Percentiles rank a stretch among this genome's conserved stretches.
Conservation (phyloP, 805 yeast species). For the Ogataea neopini region DNA sequence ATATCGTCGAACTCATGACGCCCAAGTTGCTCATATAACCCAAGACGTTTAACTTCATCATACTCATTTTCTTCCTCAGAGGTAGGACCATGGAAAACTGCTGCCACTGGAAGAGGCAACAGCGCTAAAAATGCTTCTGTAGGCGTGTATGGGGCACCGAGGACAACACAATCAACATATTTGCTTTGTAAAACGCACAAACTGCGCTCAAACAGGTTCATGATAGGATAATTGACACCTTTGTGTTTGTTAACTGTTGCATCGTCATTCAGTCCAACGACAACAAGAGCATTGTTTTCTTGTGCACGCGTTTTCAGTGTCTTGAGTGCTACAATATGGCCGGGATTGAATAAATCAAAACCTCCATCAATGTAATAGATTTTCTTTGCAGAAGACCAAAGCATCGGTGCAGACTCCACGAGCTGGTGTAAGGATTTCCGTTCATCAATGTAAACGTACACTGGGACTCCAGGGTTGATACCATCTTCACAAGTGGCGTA, state of each 20-base stretch:
- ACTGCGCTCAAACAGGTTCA: conserved; percentile 84
- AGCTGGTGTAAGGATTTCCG: conserved; percentile 31
- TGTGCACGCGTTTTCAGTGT: conserved; percentile 43
- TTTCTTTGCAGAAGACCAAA: conserved; percentile 15
- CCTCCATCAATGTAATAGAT: conserved; percentile 73
- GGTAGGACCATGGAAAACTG: conserved; percentile 63
- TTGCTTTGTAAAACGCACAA: conserved; percentile 86
- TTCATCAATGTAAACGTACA: conserved; percentile 42
- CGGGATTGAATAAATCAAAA: conserved; percentile 91
- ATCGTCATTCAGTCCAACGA: conserved; percentile 72
- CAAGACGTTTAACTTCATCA: conserved; percentile 29
- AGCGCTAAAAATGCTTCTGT: conserved; percentile 39
- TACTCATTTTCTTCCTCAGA: conserved; percentile 36
- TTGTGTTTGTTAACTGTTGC: conserved; percentile 51
- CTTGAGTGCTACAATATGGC: conserved; percentile 77
- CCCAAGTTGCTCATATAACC: conserved; percentile 44
- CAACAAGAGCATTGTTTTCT: conserved; percentile 44
- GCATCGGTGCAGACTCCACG: conserved; percentile 35
- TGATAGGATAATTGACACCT: conserved; percentile 74
- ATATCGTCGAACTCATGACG: conserved; percentile 63
- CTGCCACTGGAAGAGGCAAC: conserved; percentile 37
- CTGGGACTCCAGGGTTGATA: conserved; percentile 55
- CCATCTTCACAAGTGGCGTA: conserved; percentile 73
- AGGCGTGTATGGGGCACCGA: conserved; percentile 66
- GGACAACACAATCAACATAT: conserved; percentile 75